These are phyloP conservation scores for Moricandia arvensis DNA, from an alignment of 345 rosid species.

Conservation along the genomic window DNA sequence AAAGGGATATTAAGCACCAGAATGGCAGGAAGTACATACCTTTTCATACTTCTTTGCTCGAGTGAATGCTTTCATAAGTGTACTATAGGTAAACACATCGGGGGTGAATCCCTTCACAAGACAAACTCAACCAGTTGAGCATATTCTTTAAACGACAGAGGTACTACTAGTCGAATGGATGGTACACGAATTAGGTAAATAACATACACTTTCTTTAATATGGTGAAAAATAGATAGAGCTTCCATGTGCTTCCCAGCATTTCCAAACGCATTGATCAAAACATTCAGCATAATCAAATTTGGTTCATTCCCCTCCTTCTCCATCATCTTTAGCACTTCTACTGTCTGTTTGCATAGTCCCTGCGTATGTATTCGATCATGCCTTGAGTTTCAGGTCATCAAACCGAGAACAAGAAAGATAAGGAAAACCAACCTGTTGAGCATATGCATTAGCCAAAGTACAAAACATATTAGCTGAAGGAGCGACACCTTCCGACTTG, in stretches of 20 bases:
- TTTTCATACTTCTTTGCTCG: conserved; percentile 57
- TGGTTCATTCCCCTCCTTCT: conserved; percentile 62
- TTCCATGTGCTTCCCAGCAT: conserved; percentile 60
- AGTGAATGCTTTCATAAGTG: conserved; percentile 68
- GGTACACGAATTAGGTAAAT: background rate
- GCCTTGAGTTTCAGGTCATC: background rate
- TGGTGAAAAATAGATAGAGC: conserved; percentile 58
- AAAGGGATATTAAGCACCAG: background rate
- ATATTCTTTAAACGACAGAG: conserved; percentile 1
- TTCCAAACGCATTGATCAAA: conserved; percentile 69
- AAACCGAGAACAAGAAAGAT: background rate
- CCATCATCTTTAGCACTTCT: conserved; percentile 69
- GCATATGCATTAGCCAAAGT: conserved; percentile 78
- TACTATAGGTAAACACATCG: conserved; percentile 64
- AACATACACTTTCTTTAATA: conserved; percentile 57
- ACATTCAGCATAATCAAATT: conserved; percentile 67
- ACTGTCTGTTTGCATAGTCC: conserved; percentile 59
- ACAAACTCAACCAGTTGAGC: conserved; percentile 1
- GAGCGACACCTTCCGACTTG: conserved; percentile 49
- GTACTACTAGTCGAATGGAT: background rate
- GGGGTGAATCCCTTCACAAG: conserved; percentile 60
- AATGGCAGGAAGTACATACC: conserved; percentile 33
- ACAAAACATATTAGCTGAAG: conserved; percentile 51
- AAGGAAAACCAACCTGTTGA: conserved; percentile 50
- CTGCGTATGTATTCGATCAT: conserved; percentile 29